Conservation (phyloP, 129 eudicot species). For the Oenanthe sinensis region DNA sequence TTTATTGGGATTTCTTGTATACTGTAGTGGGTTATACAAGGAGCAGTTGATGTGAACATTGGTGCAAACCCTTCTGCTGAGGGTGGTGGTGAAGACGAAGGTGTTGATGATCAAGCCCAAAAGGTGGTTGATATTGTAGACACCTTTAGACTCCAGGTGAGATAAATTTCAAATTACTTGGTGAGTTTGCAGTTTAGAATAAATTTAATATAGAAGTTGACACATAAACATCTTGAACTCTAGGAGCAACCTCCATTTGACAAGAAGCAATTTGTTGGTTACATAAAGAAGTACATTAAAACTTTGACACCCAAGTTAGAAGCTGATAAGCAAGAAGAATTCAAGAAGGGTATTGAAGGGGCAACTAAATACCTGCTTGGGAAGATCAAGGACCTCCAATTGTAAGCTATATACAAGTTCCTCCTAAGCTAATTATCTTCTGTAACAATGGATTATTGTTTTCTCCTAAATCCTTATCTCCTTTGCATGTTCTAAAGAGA, state of each 20-base stretch:
- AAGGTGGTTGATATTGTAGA: constrained; percentile 84
- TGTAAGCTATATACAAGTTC: constrained; percentile 35
- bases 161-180: not conserved
- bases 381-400: constrained; percentile 70
- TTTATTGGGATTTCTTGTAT: not conserved
- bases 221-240: not conserved
- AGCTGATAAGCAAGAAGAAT: constrained; percentile 39
- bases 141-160: constrained; percentile 85
- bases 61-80: constrained; percentile 79
- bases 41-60: constrained; percentile 59
- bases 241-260: constrained; percentile 90
- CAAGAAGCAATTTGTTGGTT: constrained; percentile 63
- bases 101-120: constrained; percentile 63
- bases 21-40: constrained; percentile 69
- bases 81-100: constrained; percentile 65
- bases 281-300: constrained; percentile 68
- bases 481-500: not conserved
- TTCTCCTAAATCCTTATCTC: not conserved
- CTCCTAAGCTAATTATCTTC: not conserved
- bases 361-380: constrained; percentile 61
- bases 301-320: constrained; percentile 53
- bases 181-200: not conserved
- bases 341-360: constrained; percentile 53
- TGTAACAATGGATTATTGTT: not conserved
- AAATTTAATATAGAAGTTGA: not conserved